Evolutionary conservation across 2,329 filamentous ascomycete species (phyloP), one percentile per base, ranked within the genome.

Genomic region (Chalara sp.): DNA sequence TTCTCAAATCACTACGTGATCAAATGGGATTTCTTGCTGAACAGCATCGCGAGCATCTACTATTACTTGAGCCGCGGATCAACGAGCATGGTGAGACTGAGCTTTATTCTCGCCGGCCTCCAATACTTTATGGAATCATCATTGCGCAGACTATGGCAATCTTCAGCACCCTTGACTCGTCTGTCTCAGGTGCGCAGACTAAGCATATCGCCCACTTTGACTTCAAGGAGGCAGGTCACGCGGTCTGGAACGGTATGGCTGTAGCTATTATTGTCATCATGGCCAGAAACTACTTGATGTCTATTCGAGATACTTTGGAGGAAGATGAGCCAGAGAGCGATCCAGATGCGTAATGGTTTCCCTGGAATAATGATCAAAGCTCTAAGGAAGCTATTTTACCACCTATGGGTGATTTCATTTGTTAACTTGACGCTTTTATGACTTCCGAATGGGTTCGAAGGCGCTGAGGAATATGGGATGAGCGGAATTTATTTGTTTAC

Each of bases 231-330:
- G 52, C 55, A 13, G 41, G 50, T n/a, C 61, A 57, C 52, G 61
- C 62, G 51, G 64, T 66, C 10, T 68, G 66, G 66, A 64, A 67
- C 51, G 65, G 61, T 6, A 55, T 68, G 46, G 63, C 62, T 7
- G 53, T 68, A 49, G 63, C 65, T 21, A 63, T 65, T 32, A 48
- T 65, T 28, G 52, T 62, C 32, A 60, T 60, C 35, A 52, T 58
- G 31, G 63, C 63, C 2, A 53, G 65, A 33, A 64, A 65, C 33
- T 64, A 66, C 33, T 55, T 62, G 13, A 61, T 64, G 57, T 56
- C 60, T 2, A 61, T 62, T 21, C 61, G 56, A 49, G 59, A 63
- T 51, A 56, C 61, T 46, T 44, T 65, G 6, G 60, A 62, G 45
- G 47, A 51, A 32, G 59, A 62, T 35, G 54, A 55, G 8, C 52